Evolutionary conservation across 2,329 filamentous ascomycete genomes (phyloP).

Genomic region (Cladosporium velox): DNA sequence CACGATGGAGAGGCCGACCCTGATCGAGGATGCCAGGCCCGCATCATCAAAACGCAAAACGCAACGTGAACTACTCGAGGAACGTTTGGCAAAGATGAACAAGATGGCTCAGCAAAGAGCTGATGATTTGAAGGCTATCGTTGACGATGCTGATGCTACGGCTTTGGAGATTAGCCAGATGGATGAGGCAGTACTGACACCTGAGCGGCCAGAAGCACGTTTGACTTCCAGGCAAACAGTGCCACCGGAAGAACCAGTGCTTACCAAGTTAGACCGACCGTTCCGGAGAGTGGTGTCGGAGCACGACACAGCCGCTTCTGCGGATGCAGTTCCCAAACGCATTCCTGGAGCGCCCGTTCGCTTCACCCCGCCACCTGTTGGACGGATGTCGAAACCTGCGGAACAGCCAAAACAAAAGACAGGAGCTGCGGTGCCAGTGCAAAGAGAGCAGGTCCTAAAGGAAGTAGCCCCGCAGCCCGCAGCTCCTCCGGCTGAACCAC

Average conservation of each 20-base stretch:
- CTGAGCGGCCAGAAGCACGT: background rate
- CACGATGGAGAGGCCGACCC: background rate
- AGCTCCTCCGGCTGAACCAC: background rate
- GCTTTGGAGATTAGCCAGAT: slow-evolving; percentile 16
- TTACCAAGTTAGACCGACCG: slow-evolving; percentile 11
- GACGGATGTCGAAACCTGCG: background rate
- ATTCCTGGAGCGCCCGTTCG: slow-evolving; percentile 34
- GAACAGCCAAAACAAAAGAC: background rate
- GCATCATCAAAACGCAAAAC: slow-evolving; percentile 21
- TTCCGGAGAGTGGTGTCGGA: slow-evolving; percentile 28
- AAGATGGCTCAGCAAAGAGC: slow-evolving; percentile 27
- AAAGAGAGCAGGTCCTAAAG: background rate
- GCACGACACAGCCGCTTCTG: slow-evolving; percentile 14
- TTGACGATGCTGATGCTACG: slow-evolving; percentile 15
- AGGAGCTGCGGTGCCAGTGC: background rate
- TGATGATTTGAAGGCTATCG: slow-evolving; percentile 16
- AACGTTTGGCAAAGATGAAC: slow-evolving; percentile 34
- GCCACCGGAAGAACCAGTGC: background rate
- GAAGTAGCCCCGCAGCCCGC: background rate
- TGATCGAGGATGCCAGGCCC: background rate
- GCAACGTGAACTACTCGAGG: slow-evolving; percentile 31
- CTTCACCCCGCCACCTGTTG: slow-evolving; percentile 32
- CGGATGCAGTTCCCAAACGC: slow-evolving; percentile 22
- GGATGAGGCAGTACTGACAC: slow-evolving; percentile 2
- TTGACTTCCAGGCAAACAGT: slow-evolving; percentile 5